Base-by-base conservation (phyloP, 345 rosid genomes). In the Citrus australasica region DNA sequence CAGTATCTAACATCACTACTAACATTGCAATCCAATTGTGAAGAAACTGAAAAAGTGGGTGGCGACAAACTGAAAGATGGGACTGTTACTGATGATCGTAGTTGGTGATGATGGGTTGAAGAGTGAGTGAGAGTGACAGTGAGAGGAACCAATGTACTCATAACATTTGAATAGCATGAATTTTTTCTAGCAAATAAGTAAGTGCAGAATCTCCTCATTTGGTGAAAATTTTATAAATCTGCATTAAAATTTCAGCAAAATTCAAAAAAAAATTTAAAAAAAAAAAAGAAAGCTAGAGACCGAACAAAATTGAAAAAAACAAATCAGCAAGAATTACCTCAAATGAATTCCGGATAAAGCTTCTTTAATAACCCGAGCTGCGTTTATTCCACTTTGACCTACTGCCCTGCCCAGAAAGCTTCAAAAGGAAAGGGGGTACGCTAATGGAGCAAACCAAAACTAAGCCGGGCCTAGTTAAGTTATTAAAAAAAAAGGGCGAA, bases 1-100 rank as follows among this genome's bases (percentile, higher is more conserved):
- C 51, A 46, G 17, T 46, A 10, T 11, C 74, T 81, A 67, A 67
- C 63, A 16, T 71, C 83, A 63, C 73, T 71, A 8, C 22, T 17
- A 4, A 53, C 58, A 53, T 53, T 53, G 58, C 58, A 53, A 53
- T 53, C 58, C 7, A 53, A 53, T 53, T 46, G 58, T 0, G 58
- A 53, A 13, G 58, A 53, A 53, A 53, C 58, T 4, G 22, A 9
- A 53, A 53, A 17, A 53, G 58, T 53, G 22, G 5, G 7, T 17
- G 58, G 58, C 1, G 7, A 53, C 21, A 17, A 53, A 53, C 21
- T 53, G 22, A 53, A 53, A 17, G 58, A 53, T 53, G 58, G 58
- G 22, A 53, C 5, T 17, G 58, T 16, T 6, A 6, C 21, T 53
- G 58, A 53, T 17, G 58, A 17, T 19, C 22, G 58, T 53, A 46